Conservation (phyloP, 306 rosid genomes). For the Cicer bijugum region DNA sequence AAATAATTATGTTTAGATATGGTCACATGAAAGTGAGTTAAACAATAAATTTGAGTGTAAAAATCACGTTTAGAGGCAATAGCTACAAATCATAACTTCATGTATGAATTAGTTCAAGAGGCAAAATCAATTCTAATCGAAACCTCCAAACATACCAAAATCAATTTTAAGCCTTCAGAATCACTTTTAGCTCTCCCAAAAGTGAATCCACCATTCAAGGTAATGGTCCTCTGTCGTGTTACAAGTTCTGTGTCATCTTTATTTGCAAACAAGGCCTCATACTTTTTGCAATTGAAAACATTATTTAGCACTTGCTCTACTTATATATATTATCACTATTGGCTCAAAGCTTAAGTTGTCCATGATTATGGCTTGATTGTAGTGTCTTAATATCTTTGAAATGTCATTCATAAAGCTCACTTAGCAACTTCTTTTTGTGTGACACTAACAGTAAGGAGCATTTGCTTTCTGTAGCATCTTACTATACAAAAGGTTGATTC, state of each 20-base stretch:
- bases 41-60: no score
- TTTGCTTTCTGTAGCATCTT: constrained; percentile 65
- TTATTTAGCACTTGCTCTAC: constrained; percentile 10
- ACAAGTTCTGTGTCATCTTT: neutral
- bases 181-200: no score
- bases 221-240: constrained; percentile 25
- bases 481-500: constrained; percentile 69
- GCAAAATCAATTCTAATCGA: no score
- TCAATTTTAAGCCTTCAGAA: no score
- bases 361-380: constrained; percentile 37
- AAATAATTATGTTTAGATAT: no score
- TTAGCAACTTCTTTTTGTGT: constrained; percentile 4
- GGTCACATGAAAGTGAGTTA: no score
- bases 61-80: no score
- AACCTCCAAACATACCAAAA: no score
- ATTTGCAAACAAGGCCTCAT: constrained; percentile 17
- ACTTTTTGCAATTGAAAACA: neutral
- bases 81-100: no score
- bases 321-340: neutral
- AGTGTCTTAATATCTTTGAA: constrained; percentile 22
- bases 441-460: constrained; percentile 54
- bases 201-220: neutral
- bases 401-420: constrained; percentile 28
- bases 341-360: constrained; percentile 18
- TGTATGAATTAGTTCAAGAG: no score